Base-by-base conservation (phyloP, 2,329 filamentous ascomycete genomes). In the Fusarium stilboides region DNA sequence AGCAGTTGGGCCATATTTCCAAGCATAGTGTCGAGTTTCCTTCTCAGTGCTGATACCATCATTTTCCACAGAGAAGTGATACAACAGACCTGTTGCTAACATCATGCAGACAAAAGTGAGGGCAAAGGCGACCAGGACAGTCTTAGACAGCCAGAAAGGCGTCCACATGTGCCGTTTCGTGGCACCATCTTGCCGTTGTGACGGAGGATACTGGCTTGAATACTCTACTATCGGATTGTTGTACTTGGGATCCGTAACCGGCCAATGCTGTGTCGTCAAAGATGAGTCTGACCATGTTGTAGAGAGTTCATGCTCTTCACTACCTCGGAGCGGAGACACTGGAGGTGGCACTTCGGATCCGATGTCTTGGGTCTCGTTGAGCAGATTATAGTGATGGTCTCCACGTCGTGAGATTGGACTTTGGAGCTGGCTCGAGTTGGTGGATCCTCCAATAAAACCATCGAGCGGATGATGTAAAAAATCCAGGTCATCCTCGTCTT, bases 331-430 rank as follows among this genome's bases (percentile, higher is more conserved):
- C 34, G 60, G 61, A 33, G 57, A 58, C 17, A 58, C 34, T 31
- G 44, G 36, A 8, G 43, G 62, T 31, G 53, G 43, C 17, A 47
- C 44, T 26, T 34, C 52, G n/a, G 47, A 28, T 14, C 33, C 49
- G 45, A 40, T 46, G 44, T 65, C 47, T 44, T 47, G 53, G 34
- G 62, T 65, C 55, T 57, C 34, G 33, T 33, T 44, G 24, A 65
- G 37, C 22, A 60, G 43, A 52, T 46, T 64, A n/a, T 61, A 72
- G 24, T 63, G 58, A 44, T 20, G 69, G 45, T 62, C 50, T 59
- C 46, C 58, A 51, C 49, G 39, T 26, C 36, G 45, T 39, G 53
- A 66, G 28, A 57, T 60, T 51, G 56, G 43, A 58, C 51, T 60
- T 50, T 42, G 68, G 36, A 20, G 44, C 53, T 26, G 52, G 58